A percentile compares a stretch with the other conserved stretches of the same genome.
phyloP scores from a whole-genome alignment of 352 stramenopile genomes.

The Pythium phragmiticola region DNA sequence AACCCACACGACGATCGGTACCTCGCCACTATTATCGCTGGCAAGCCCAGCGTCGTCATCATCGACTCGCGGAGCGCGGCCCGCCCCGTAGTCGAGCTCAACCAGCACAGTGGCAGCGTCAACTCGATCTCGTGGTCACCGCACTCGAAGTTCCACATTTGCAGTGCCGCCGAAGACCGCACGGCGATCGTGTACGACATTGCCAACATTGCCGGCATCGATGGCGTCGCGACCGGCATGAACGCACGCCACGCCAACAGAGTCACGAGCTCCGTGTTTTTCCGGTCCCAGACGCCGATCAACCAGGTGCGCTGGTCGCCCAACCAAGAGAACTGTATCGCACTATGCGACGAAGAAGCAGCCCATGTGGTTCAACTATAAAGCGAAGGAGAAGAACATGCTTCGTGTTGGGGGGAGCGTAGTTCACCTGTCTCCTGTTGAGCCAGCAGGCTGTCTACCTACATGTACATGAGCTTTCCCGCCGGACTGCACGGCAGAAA shows the following conservation, averaged over 20 bases:
- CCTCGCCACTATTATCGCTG: conserved; percentile 92
- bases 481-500: conserved; percentile 80
- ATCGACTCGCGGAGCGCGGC: conserved; percentile 95
- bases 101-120: conserved; percentile 88
- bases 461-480: conserved; percentile 84
- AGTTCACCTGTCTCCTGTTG: neutral
- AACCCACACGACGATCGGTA: conserved; percentile 98
- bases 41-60: conserved; percentile 91
- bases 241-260: conserved; percentile 22
- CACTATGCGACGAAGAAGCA: conserved; percentile 93
- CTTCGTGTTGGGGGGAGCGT: neutral
- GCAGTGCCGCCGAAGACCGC: conserved; percentile 93
- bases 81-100: conserved; percentile 90
- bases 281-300: conserved; percentile 69
- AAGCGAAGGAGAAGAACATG: conserved; percentile 10
- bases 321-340: conserved; percentile 94
- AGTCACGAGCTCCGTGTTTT: conserved; percentile 42
- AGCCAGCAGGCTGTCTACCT: conserved; percentile 12
- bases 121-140: conserved; percentile 98
- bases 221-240: conserved; percentile 24
- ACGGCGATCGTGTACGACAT: conserved; percentile 97
- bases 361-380: conserved; percentile 91
- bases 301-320: conserved; percentile 91
- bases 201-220: conserved; percentile 33
- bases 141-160: conserved; percentile 92